Percentiles rank a stretch among this genome's conserved stretches.
Evolutionary conservation across 345 rosid genomes (phyloP).

Genomic region (Populus nigra): DNA sequence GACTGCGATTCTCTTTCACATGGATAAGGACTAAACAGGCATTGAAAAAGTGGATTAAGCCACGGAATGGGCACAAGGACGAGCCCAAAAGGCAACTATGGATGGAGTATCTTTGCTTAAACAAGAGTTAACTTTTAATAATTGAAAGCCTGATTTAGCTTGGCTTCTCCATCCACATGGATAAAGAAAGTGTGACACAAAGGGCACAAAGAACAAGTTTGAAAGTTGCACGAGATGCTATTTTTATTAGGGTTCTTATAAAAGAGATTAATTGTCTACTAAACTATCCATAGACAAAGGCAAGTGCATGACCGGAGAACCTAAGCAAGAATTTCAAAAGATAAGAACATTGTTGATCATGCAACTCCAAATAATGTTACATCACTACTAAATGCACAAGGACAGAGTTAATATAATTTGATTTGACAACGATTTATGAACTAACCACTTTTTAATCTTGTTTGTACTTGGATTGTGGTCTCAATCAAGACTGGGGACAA

Average conservation of each 20-base stretch:
- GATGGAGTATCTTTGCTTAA: neutral
- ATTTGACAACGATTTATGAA: neutral
- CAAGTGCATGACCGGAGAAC: neutral
- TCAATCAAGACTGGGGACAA: neutral
- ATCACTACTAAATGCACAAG: neutral
- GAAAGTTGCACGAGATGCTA: neutral
- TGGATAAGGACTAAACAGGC: slow-evolving; percentile 9
- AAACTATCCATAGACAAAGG: neutral
- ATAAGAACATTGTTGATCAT: neutral
- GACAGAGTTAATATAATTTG: neutral
- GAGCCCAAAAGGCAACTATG: neutral
- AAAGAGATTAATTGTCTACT: neutral
- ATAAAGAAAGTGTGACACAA: neutral
- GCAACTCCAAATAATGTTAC: neutral
- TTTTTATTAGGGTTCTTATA: neutral
- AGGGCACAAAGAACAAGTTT: neutral
- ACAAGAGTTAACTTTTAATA: neutral
- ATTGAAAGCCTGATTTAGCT: neutral
- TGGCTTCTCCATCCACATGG: neutral
- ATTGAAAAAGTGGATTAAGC: neutral
- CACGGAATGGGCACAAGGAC: neutral
- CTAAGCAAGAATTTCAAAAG: neutral
- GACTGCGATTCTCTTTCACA: slow-evolving; percentile 17
- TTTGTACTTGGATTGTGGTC: neutral
- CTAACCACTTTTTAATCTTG: neutral